A percentile compares a stretch with the other conserved stretches of the same genome.
Evolutionary conservation across 805 yeast species (phyloP).

Genomic region (Priceomyces fermenticarens): DNA sequence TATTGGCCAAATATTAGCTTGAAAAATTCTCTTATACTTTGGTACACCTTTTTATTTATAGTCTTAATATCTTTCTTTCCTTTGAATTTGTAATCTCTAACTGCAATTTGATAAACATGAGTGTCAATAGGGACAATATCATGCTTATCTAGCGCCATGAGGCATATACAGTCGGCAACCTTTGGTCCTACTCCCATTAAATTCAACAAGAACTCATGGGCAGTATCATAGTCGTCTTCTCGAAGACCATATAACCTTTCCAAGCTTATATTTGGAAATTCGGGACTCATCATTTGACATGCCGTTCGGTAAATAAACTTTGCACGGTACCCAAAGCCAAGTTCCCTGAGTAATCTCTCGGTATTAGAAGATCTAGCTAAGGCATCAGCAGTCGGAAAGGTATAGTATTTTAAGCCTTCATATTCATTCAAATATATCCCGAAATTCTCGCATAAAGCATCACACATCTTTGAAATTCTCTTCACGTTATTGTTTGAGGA

Average conservation of each 20-base stretch:
- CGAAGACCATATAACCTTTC: conserved; percentile 44
- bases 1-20: conserved; percentile 76
- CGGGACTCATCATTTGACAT: conserved; percentile 39
- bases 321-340: conserved; percentile 90
- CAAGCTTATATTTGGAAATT: conserved; percentile 30
- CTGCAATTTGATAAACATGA: conserved; percentile 88
- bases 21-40: conserved; percentile 57
- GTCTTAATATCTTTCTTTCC: conserved; percentile 39
- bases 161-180: conserved; percentile 93
- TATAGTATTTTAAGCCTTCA: conserved; percentile 56
- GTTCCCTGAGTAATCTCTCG: conserved; percentile 39
- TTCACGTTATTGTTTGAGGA: conserved; percentile 95
- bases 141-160: conserved; percentile 86
- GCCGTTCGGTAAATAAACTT: conserved; percentile 83
- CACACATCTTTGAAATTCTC: conserved; percentile 91
- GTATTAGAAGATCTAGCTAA: conserved; percentile 38
- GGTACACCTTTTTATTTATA: conserved; percentile 51
- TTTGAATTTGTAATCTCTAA: conserved; percentile 68
- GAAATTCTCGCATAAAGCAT: conserved; percentile 63
- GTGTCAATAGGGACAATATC: conserved; percentile 94
- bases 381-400: conserved; percentile 69
- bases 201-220: conserved; percentile 57
- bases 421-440: conserved; percentile 57
- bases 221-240: conserved; percentile 43
- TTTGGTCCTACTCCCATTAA: conserved; percentile 94